These are phyloP conservation scores for Mortierella claussenii DNA, from an alignment of 192 early-diverging fungal genomes.

Conservation along the genomic window DNA sequence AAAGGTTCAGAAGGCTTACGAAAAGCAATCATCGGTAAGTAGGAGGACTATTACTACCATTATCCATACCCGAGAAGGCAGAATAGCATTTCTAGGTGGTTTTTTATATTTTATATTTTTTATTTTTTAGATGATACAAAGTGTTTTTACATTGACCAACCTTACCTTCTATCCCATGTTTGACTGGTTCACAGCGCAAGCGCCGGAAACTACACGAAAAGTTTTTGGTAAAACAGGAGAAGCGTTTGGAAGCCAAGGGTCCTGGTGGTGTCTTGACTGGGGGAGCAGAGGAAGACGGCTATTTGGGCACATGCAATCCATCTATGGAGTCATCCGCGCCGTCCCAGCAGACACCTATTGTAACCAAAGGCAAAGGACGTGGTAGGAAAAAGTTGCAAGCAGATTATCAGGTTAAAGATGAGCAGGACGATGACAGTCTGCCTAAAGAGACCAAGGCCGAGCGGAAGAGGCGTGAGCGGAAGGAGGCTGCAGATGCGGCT, in stretches of 20 bases:
- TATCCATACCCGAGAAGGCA: too few species aligned
- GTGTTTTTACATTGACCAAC: background rate
- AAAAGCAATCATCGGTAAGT: conserved; percentile 41
- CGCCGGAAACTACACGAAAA: conserved; percentile 52
- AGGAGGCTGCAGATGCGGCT: conserved; percentile 33
- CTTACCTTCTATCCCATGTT: background rate
- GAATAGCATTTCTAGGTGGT: background rate
- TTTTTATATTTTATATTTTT: background rate
- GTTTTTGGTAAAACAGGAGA: conserved; percentile 42
- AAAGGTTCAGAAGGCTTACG: conserved; percentile 44
- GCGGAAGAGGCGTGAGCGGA: conserved; percentile 35
- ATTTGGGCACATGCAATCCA: conserved; percentile 18
- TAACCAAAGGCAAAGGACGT: conserved; percentile 13
- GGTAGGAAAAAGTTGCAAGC: conserved; percentile 39
- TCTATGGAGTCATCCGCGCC: background rate
- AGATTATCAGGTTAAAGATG: conserved; percentile 19
- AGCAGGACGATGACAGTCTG: conserved; percentile 17
- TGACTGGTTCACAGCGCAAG: conserved; percentile 12
- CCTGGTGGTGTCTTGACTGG: conserved; percentile 5
- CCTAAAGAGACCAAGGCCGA: conserved; percentile 42
- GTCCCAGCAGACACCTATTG: conserved; percentile 7
- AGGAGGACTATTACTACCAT: background rate
- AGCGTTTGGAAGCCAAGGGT: conserved; percentile 18
- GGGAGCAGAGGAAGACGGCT: conserved; percentile 30
- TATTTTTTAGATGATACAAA: background rate